Conservation (phyloP, 148 eudicot genomes). For the Drosera capensis region DNA sequence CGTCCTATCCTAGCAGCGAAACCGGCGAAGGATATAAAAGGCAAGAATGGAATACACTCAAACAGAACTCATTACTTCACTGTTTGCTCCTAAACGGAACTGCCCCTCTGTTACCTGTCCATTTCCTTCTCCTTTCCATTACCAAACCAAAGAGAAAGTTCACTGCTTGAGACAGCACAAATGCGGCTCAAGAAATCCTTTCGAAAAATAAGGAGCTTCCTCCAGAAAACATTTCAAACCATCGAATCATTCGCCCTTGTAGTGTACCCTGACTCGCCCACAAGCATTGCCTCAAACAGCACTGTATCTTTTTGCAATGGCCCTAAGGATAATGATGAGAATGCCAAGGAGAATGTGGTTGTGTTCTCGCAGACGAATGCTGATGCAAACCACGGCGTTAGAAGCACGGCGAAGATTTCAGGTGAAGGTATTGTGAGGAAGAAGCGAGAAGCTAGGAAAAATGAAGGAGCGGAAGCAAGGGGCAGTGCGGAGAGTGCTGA, state of each 20-base stretch:
- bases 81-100: too few relatives aligned
- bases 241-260: slow-evolving; percentile 30
- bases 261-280: slow-evolving; percentile 33
- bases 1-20: too few relatives aligned
- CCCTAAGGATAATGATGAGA: slow-evolving; percentile 19
- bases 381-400: not conserved
- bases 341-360: slow-evolving; percentile 13
- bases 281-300: slow-evolving; percentile 19
- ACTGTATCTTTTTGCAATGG: slow-evolving; percentile 14
- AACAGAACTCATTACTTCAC: too few relatives aligned
- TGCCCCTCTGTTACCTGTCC: too few relatives aligned
- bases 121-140: too few relatives aligned
- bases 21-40: too few relatives aligned
- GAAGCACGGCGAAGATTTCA: not conserved
- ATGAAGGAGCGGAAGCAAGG: not conserved
- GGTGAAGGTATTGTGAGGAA: not conserved
- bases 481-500: slow-evolving; percentile 6
- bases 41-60: too few relatives aligned
- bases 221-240: slow-evolving; percentile 36
- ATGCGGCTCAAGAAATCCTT: slow-evolving; percentile 43
- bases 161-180: too few relatives aligned
- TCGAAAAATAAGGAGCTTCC: slow-evolving; percentile 36
- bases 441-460: not conserved
- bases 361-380: slow-evolving; percentile 4
- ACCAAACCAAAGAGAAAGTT: too few relatives aligned